Percentiles rank a stretch among this genome's conserved stretches.
Evolutionary conservation across 2,329 filamentous ascomycete species (phyloP).

Genomic region (Monilinia fructicola): DNA sequence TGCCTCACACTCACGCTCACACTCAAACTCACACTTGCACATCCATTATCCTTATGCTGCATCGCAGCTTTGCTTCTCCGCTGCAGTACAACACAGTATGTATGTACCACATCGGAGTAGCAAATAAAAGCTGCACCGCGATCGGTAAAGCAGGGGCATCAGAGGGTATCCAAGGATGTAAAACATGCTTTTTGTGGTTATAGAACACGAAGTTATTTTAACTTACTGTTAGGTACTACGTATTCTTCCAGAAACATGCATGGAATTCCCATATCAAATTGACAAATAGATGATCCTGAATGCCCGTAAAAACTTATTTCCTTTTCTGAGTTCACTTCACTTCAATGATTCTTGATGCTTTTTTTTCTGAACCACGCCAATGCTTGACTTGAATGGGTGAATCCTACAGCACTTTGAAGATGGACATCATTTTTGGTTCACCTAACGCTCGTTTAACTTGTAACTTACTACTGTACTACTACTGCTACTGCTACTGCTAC

Average conservation of each 20-base stretch:
- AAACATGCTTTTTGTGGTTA: conserved; percentile 15
- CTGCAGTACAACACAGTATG: conserved; percentile 20
- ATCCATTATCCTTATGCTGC: conserved; percentile 5
- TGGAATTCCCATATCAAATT: conserved; percentile 17
- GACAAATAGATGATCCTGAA: conserved; percentile 7
- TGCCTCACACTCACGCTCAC: conserved; percentile 1
- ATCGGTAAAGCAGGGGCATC: conserved; percentile 16
- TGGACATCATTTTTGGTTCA: conserved; percentile 1
- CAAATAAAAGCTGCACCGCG: conserved; percentile 10
- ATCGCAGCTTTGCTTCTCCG: conserved; percentile 11
- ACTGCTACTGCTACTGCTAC: too few relatives aligned
- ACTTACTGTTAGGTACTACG: conserved; percentile 7
- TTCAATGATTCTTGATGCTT: background rate
- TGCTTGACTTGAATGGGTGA: background rate
- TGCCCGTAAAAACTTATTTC: background rate
- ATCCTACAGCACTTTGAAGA: background rate
- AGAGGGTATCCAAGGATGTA: conserved; percentile 12
- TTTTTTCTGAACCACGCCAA: background rate
- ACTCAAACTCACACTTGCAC: background rate
- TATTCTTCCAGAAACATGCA: conserved; percentile 23
- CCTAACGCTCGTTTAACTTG: conserved; percentile 14
- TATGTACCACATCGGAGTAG: conserved; percentile 3
- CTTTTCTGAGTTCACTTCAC: conserved; percentile 1
- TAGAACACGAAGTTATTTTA: conserved; percentile 24
- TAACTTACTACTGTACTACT: background rate